Percentiles rank a stretch among this genome's conserved stretches.
phyloP scores from a whole-genome alignment of 139 green algal genomes.

The Medakamo hakoo region DNA sequence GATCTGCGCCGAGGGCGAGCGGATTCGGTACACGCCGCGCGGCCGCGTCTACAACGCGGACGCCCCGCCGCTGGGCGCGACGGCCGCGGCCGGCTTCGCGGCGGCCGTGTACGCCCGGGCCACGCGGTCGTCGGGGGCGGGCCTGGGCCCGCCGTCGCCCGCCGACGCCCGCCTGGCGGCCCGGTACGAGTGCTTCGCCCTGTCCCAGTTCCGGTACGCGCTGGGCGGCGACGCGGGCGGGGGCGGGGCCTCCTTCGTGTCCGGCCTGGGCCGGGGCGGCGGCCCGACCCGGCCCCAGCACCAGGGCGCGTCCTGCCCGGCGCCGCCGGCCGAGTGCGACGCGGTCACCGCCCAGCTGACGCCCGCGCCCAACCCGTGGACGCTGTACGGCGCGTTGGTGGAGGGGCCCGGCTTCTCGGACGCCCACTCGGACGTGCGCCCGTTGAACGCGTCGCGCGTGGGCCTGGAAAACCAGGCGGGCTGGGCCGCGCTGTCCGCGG shows the following conservation, averaged over 20 bases:
- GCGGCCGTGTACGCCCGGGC: conserved; percentile 15
- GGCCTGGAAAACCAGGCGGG: conserved; percentile 9
- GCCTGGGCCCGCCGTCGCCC: too few species aligned
- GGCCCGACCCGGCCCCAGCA: conserved; percentile 30
- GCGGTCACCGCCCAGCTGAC: conserved; percentile 21
- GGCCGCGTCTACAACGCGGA: conserved; percentile 11
- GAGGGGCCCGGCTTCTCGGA: conserved; percentile 27
- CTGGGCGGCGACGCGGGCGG: conserved; percentile 34
- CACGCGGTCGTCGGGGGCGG: neutral
- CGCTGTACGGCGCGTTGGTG: conserved; percentile 42
- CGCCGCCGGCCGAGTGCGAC: conserved; percentile 13
- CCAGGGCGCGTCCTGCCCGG: conserved; percentile 38
- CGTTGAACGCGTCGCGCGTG: conserved; percentile 14
- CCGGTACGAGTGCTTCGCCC: conserved; percentile 39
- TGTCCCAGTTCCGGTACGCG: conserved; percentile 39
- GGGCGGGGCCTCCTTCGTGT: conserved; percentile 14
- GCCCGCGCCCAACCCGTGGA: conserved; percentile 31
- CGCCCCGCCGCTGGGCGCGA: conserved; percentile 14
- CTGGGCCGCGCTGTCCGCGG: too few species aligned
- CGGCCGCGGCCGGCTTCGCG: conserved; percentile 39
- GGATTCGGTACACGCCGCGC: conserved; percentile 22
- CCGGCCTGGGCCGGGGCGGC: conserved; percentile 29
- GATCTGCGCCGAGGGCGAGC: conserved; percentile 24
- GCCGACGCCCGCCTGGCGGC: conserved; percentile 2
- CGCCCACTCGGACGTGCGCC: conserved; percentile 22